Percentiles rank a stretch among this genome's conserved stretches.
phyloP scores from a whole-genome alignment of 2,329 filamentous ascomycete genomes.

The Aspergillus ochraceoroseus region DNA sequence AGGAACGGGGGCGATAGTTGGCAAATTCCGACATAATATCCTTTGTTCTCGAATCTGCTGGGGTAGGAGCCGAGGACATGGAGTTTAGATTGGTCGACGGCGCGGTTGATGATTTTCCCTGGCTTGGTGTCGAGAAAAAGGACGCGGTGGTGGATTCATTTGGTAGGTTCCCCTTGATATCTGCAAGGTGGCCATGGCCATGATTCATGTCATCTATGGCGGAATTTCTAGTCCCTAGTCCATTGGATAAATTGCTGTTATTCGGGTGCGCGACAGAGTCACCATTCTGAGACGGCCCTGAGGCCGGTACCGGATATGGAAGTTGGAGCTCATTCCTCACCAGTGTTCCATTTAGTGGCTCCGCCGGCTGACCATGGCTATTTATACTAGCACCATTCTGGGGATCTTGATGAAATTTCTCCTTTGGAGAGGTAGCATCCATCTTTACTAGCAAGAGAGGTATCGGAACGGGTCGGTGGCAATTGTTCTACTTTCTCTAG shows the following conservation, averaged over 20 bases:
- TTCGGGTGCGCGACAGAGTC: slow-evolving; percentile 8
- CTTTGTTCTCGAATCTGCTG: slow-evolving; percentile 19
- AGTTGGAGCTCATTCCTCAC: slow-evolving; percentile 7
- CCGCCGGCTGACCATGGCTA: slow-evolving; percentile 16
- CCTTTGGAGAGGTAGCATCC: slow-evolving; percentile 20
- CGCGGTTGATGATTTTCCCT: slow-evolving; percentile 26
- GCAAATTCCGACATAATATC: slow-evolving; percentile 30
- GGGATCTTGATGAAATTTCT: slow-evolving; percentile 17
- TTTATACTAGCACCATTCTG: slow-evolving; percentile 10
- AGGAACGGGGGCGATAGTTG: slow-evolving; percentile 68
- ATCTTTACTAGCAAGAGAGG: slow-evolving; percentile 19
- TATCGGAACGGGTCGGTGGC: not conserved
- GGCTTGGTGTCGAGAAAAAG: slow-evolving; percentile 22
- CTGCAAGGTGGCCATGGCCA: slow-evolving; percentile 19
- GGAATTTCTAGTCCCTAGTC: slow-evolving; percentile 15
- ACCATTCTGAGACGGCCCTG: slow-evolving; percentile 1
- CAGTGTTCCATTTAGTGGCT: slow-evolving; percentile 17
- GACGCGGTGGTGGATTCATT: slow-evolving; percentile 29
- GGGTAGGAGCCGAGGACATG: slow-evolving; percentile 15
- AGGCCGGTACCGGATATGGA: not conserved
- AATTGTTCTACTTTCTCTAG: no score
- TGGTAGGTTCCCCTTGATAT: slow-evolving; percentile 23
- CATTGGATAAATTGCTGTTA: slow-evolving; percentile 4
- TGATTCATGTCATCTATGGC: slow-evolving; percentile 16
- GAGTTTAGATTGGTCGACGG: slow-evolving; percentile 23